A percentile compares a stretch with the other conserved stretches of the same genome.
Evolutionary conservation across 345 rosid genomes (phyloP).

Genomic region (Hevea brasiliensis): DNA sequence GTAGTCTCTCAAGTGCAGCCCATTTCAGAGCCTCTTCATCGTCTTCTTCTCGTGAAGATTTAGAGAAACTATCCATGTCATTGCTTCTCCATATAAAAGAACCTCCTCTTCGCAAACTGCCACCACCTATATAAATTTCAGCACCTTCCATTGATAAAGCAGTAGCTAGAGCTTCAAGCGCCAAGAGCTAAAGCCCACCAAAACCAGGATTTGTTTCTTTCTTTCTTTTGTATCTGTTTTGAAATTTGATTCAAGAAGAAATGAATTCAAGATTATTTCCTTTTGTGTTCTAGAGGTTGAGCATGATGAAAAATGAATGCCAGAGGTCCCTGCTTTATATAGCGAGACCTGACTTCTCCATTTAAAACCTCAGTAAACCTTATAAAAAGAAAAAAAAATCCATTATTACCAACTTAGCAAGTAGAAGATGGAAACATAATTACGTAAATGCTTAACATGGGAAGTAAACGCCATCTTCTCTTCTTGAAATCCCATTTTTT

Average conservation of each 20-base stretch:
- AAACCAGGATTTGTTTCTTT: neutral
- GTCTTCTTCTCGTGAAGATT: conserved; percentile 23
- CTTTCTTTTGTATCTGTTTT: too few species aligned
- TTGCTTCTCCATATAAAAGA: conserved; percentile 12
- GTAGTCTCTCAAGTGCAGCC: conserved; percentile 55
- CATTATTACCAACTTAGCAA: too few species aligned
- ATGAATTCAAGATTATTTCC: neutral
- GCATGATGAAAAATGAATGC: neutral
- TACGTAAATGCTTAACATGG: too few species aligned
- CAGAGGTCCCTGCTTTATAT: neutral
- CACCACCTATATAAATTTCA: conserved; percentile 11
- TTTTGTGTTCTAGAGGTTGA: neutral
- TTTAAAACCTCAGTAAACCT: too few species aligned
- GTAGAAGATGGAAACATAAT: too few species aligned
- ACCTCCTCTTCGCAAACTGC: conserved; percentile 12
- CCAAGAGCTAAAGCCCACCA: neutral
- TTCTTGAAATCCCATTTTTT: too few species aligned
- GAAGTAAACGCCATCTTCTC: too few species aligned
- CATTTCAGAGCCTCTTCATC: conserved; percentile 53
- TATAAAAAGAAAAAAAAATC: too few species aligned
- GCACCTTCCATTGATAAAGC: conserved; percentile 21
- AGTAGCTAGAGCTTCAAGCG: too few species aligned
- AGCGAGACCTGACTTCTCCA: too few species aligned
- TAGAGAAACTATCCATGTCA: conserved; percentile 7
- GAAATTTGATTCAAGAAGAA: too few species aligned